Evolutionary conservation across 805 yeast genomes (phyloP), one percentile per base, ranked within the genome.

Genomic region (Hemisphaericaspora nanyangensis): DNA sequence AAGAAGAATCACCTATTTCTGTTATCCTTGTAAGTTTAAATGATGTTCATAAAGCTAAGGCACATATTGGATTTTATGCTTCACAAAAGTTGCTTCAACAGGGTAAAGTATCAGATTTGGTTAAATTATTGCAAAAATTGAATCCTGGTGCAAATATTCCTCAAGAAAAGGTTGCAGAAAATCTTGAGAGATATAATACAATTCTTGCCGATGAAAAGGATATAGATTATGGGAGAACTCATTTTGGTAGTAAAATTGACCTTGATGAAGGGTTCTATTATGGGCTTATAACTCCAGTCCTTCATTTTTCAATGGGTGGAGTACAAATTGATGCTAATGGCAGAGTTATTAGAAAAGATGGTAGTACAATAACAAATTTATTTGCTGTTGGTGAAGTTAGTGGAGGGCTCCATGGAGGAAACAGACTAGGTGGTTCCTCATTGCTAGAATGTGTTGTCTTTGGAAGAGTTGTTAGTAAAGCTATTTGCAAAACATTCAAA

Each of bases 281-380:
- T 50, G 82, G 80, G 4, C 64, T 73, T 35, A 65, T 76, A 4
- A 79, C 84, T 0, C 83, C 83, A 7, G 82, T 77, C 5, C 70
- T 80, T 27, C 86, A 80, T 55, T 80, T 78, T 56, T 77, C 85
- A 7, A 80, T 79, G 85, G 87, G 88, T 17, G 87, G 88, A 34
- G 76, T 78, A 5, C 70, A 71, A 54, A 76, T 79, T 40, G 68
- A 77, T 50, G 69, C 63, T 16, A 51, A 65, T 30, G 61, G 76
- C 0, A 70, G 70, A 40, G 77, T 76, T 1, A 34, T 70, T 12
- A 43, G 41, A 2, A 50, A 58, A 30, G 48, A 61, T 24, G 50
- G 56, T 13, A 40, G 55, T 1, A 48, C 66, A 7, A 58, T 74
- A 3, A 50, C 58, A 1, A 79, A 80, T 12, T 50, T 80, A 7